Percentiles rank a stretch among this genome's conserved stretches.
Evolutionary conservation across 257 asterid species (phyloP).

Genomic region (Anisodus acutangulus): DNA sequence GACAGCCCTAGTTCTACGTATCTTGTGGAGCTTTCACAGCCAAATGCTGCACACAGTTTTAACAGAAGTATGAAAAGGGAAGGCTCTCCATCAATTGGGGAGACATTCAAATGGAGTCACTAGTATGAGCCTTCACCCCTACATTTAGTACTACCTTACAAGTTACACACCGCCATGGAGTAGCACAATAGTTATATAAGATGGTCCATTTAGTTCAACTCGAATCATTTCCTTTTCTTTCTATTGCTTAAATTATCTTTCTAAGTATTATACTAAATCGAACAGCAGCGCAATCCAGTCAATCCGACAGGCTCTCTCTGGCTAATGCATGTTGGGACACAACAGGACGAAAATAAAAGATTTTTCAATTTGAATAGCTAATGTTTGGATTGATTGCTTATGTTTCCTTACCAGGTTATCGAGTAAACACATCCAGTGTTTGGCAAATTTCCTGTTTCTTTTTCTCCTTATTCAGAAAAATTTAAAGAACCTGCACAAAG

Average conservation of each 20-base stretch:
- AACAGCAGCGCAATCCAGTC: no score
- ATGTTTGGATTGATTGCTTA: no score
- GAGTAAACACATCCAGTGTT: no score
- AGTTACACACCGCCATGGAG: neutral
- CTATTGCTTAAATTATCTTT: neutral
- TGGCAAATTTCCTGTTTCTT: no score
- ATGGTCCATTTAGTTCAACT: neutral
- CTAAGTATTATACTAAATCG: neutral
- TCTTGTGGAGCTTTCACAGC: neutral
- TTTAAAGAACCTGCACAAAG: no score
- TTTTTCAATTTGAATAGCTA: no score
- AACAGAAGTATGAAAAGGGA: neutral
- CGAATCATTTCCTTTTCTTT: neutral
- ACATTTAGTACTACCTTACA: neutral
- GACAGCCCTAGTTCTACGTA: neutral
- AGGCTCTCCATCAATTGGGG: neutral
- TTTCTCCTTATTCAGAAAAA: no score
- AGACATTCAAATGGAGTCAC: neutral
- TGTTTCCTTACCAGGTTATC: no score
- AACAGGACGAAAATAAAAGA: no score
- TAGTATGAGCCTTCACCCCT: neutral
- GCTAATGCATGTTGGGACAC: no score
- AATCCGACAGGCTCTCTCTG: no score
- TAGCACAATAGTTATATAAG: neutral
- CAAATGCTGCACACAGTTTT: neutral